A percentile compares a stretch with the other conserved stretches of the same genome.
phyloP scores from a whole-genome alignment of 2,329 filamentous ascomycete genomes.

The Fusarium concolor region DNA sequence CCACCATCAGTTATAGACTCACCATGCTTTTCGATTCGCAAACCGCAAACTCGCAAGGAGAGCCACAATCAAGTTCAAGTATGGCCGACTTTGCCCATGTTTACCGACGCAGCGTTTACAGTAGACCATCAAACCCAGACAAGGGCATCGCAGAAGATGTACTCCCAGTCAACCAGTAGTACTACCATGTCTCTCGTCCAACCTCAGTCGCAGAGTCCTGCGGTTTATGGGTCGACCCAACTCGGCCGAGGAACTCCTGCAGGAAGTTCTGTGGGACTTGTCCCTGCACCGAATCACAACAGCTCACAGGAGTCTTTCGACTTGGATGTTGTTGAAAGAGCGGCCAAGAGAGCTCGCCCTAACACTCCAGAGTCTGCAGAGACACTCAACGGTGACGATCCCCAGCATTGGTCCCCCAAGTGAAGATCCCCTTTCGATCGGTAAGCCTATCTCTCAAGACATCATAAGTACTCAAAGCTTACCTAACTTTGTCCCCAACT shows the following conservation, averaged over 20 bases:
- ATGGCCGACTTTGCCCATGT: conserved; percentile 26
- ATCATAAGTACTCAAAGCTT: too few species aligned
- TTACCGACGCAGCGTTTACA: conserved; percentile 18
- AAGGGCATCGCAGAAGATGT: conserved; percentile 56
- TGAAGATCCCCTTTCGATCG: conserved; percentile 39
- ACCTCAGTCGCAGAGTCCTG: conserved; percentile 32
- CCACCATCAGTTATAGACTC: background rate
- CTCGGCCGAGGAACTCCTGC: conserved; percentile 19
- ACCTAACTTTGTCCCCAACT: too few species aligned
- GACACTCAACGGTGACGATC: conserved; percentile 61
- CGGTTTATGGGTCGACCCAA: conserved; percentile 8
- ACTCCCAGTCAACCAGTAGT: conserved; percentile 44
- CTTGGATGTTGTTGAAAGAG: conserved; percentile 47
- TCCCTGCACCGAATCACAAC: conserved; percentile 18
- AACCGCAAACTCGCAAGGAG: conserved; percentile 61
- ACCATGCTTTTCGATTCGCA: conserved; percentile 52
- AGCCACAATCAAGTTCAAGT: conserved; percentile 46
- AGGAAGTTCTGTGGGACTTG: conserved; percentile 3
- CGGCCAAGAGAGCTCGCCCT: conserved; percentile 59
- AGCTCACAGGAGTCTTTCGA: conserved; percentile 26
- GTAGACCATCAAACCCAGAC: conserved; percentile 52
- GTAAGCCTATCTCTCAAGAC: background rate
- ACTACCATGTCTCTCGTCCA: conserved; percentile 24
- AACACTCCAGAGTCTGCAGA: conserved; percentile 53
- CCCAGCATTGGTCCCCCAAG: conserved; percentile 53